Evolutionary conservation across 352 stramenopile genomes (phyloP), one percentile per base, ranked within the genome.

Genomic region (Globisporangium nagaii): DNA sequence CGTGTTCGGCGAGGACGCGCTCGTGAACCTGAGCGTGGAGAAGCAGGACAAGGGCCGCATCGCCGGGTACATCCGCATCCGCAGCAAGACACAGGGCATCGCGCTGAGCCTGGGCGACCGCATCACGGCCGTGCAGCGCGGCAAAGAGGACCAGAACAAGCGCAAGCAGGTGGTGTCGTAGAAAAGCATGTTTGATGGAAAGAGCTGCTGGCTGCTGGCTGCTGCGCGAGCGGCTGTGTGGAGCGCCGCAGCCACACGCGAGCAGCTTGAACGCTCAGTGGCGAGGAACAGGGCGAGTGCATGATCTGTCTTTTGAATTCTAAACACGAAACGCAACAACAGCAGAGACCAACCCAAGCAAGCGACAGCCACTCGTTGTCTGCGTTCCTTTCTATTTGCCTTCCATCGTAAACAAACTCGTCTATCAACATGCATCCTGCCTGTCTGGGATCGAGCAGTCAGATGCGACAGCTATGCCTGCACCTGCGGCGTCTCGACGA

Each of bases 81-180:
- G 98, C 54, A 98, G 94, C 65, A 99, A 99, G 84, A 99, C 98
- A 49, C 97, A 99, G 72, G 98, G 98, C 49, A 99, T 99, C 70
- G 98, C 98, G 22, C 79, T 99, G 48, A 99, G 95, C 64, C 74
- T 99, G 50, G 97, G 97, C 50, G 97, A 99, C 68, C 88, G 97
- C 34, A 99, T 99, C 66, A 99, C 96, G 50, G 92, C 90, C 46
- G 93, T 98, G 47, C 96, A 99, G 75, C 80, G 92, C 35, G 70
- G 79, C 54, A 86, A 89, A 43, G 83, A 93, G 43, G 82, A 95
- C 42, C 81, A 88, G 63, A 75, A 66, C 69, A 92, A 95, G 76
- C 73, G 77, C 39, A 92, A 92, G 73, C 88, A 91, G 62, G 60
- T 87, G 20, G 57, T 86, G 42, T 70, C 71, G 49, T 89, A 92